Evolutionary conservation across 768 basidiomycete genomes (phyloP), one percentile per base, ranked within the genome.

Genomic region (Dendrothele bispora): DNA sequence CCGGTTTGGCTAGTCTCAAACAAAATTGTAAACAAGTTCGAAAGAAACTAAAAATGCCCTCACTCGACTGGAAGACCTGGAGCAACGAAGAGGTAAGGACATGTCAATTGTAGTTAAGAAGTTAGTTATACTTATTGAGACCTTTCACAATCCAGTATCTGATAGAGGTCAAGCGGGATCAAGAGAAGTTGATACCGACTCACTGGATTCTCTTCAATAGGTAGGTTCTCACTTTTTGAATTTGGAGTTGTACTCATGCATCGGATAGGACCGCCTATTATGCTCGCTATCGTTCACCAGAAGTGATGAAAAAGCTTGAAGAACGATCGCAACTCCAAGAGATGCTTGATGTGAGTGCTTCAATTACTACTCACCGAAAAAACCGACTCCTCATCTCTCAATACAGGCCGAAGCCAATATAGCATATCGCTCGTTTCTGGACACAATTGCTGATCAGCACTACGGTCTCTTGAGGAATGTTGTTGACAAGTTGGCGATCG

Each of bases 241-340:
- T n/a, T n/a, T n/a, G n/a, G n/a, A n/a, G n/a, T n/a, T n/a, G n/a
- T n/a, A n/a, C n/a, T n/a, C n/a, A n/a, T n/a, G n/a, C n/a, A n/a
- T n/a, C n/a, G n/a, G n/a, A n/a, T n/a, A n/a, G n/a, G n/a, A n/a
- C n/a, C n/a, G n/a, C n/a, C n/a, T n/a, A n/a, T n/a, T n/a, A 76
- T 15, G 77, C 81, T 43, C 78, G 95, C 20, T 95, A 89, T 61
- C 86, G 86, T 38, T 82, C 93, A 0, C 89, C 92, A 1, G 71
- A 73, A 18, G 78, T 86, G 25, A 74, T 70, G 49, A 60, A 57
- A 28, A 80, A 86, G 56, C 63, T 91, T 1, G 74, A 85, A 50
- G 85, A 93, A 58, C 79, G 83, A 32, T 82, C 87, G 34, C 88
- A 85, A 59, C 83, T 80, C 52, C 77, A 79, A 53, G 93, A 97